A percentile compares a stretch with the other conserved stretches of the same genome.
Conservation (phyloP, 164 flowering plant genomes). For the Cinnamomum chago region DNA sequence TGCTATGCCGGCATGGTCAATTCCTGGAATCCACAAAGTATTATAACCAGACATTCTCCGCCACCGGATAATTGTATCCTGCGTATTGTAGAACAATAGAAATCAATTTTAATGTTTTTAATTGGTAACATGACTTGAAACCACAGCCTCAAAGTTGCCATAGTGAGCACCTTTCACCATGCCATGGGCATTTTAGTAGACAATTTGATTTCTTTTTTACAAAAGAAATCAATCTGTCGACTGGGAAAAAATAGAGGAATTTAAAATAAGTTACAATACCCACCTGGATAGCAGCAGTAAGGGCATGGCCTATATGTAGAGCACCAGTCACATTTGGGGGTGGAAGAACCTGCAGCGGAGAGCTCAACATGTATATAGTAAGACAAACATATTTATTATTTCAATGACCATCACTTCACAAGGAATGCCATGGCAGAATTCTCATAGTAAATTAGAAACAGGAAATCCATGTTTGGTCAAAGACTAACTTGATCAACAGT, state of each 20-base stretch:
- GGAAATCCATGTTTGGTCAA: no score
- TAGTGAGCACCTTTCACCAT: no score
- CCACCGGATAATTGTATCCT: conserved; percentile 97
- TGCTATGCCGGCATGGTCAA: conserved; percentile 98
- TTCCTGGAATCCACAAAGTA: conserved; percentile 94
- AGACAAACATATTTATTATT: background rate
- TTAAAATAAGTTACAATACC: background rate
- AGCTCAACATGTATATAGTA: background rate
- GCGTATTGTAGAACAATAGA: conserved; percentile 6
- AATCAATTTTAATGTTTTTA: no score
- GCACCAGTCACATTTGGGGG: conserved; percentile 99
- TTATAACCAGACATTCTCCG: conserved; percentile 91
- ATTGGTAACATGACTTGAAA: no score
- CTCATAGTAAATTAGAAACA: no score
- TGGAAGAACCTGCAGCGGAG: conserved; percentile 65
- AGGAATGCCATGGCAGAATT: background rate
- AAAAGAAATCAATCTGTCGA: no score
- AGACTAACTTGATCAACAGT: no score
- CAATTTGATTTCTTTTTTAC: no score
- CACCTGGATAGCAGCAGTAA: conserved; percentile 90
- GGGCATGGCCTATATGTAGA: conserved; percentile 96
- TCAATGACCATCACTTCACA: background rate
- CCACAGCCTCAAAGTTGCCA: no score
- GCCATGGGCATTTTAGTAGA: no score
- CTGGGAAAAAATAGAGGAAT: background rate